Base-by-base conservation (phyloP, 1,284 basidiomycete species). In the Takashimella koratensis region DNA sequence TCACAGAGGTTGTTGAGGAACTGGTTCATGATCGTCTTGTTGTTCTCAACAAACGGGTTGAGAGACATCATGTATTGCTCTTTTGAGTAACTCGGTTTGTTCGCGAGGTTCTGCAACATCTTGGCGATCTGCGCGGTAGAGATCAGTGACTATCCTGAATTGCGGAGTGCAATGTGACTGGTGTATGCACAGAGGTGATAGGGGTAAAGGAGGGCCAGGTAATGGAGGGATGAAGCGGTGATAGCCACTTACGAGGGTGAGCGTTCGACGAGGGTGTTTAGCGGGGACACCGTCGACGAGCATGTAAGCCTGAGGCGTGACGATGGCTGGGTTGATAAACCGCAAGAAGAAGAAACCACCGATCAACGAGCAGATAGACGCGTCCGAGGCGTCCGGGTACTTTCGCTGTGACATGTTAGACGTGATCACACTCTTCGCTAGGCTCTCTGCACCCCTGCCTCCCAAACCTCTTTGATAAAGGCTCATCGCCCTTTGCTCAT, bases 311-410 rank as follows among this genome's bases (percentile, higher is more conserved):
- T 99, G 96, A 0, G 96, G 96, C 2, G 96, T 98, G 53, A 99
- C 96, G 61, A 99, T 93, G n/a, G 96, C 96, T 2, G 96, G 96
- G 71, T 99, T 99, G 80, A 99, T 97, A 78, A 98, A 99, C 12
- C 96, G 90, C 56, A 99, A 84, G 83, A 98, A 98, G 83, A 98
- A 99, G 81, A 98, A 98, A 20, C 95, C 95, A 51, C 96, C 96
- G 65, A 99, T 98, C 53, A 99, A 83, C 5, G 94, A 97, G 74
- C 94, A 98, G 55, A 98, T 95, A 49, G 93, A 93, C 68, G 93
- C 93, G 77, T 98, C 96, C 30, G 90, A 91, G 22, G 93, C 94
- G 56, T 97, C 93, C 5, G 95, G 94, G 74, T 98, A 98, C 81
- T 98, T 98, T 54, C 96, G 84, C 90, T 97, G 71, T 36, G 30